A percentile compares a stretch with the other conserved stretches of the same genome.
phyloP scores from a whole-genome alignment of 805 yeast species.

The Candida multigemmis region DNA sequence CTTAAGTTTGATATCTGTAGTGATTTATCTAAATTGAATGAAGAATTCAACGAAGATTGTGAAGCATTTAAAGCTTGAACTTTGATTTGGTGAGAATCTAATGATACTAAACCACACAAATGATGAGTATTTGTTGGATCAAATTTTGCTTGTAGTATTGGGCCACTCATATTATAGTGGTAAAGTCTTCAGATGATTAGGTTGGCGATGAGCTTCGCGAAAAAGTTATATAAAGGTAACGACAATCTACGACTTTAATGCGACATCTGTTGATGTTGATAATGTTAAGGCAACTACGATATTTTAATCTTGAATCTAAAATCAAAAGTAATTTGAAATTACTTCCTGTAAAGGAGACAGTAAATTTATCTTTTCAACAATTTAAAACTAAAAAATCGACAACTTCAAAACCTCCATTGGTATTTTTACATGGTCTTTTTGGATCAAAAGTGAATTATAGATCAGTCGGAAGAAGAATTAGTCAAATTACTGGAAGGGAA shows the following conservation, averaged over 20 bases:
- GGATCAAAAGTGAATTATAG: slow-evolving; percentile 40
- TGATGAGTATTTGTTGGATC: slow-evolving; percentile 55
- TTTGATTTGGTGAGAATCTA: slow-evolving; percentile 62
- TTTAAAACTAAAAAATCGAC: slow-evolving; percentile 5
- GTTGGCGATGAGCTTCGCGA: slow-evolving; percentile 6
- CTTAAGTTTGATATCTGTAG: slow-evolving; percentile 37
- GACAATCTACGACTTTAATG: slow-evolving; percentile 1
- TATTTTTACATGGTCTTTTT: slow-evolving; percentile 47
- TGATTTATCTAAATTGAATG: slow-evolving; percentile 45
- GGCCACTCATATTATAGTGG: slow-evolving; percentile 7
- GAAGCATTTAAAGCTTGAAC: slow-evolving; percentile 46
- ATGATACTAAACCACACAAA: slow-evolving; percentile 57
- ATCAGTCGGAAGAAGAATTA: slow-evolving; percentile 25
- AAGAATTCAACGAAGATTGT: slow-evolving; percentile 33
- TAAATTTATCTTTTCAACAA: slow-evolving; percentile 4
- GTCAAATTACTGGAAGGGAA: slow-evolving; percentile 17
- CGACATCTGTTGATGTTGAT: too few relatives aligned
- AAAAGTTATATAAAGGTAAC: slow-evolving; percentile 2
- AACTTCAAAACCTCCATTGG: slow-evolving; percentile 17
- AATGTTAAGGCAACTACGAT: too few relatives aligned
- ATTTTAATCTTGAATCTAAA: too few relatives aligned
- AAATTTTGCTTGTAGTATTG: slow-evolving; percentile 37
- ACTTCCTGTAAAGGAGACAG: slow-evolving; percentile 1
- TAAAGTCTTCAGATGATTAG: slow-evolving; percentile 3
- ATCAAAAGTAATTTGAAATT: slow-evolving; percentile 2